Evolutionary conservation across 139 green algal species (phyloP).

Genomic region (Dunaliella primolecta): DNA sequence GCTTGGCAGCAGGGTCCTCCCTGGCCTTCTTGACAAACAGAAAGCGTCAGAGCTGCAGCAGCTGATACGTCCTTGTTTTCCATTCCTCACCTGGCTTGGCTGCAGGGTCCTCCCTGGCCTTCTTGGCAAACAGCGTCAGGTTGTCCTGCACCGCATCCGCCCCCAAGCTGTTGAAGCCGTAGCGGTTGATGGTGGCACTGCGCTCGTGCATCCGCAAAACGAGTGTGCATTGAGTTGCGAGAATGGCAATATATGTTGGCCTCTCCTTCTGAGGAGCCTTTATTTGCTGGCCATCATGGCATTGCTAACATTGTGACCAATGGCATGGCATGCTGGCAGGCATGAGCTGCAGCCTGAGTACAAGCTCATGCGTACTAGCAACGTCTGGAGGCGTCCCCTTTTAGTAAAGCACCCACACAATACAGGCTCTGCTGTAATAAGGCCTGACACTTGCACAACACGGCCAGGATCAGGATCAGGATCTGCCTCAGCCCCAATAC

Average conservation of each 20-base stretch:
- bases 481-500: no score
- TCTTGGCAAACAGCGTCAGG: constrained; percentile 51
- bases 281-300: neutral
- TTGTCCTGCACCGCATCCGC: constrained; percentile 69
- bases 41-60: no score
- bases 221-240: neutral
- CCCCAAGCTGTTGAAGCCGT: constrained; percentile 96
- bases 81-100: constrained; percentile 34
- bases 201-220: neutral
- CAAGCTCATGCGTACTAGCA: no score
- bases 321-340: no score
- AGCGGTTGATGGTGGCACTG: constrained; percentile 95
- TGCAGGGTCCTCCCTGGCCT: constrained; percentile 22
- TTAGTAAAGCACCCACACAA: no score
- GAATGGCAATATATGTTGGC: neutral
- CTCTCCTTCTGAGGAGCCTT: neutral
- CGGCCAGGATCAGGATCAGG: no score
- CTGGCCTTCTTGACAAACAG: constrained; percentile 26
- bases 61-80: no score
- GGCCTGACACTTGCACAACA: no score
- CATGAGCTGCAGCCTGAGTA: no score
- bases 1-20: constrained; percentile 36
- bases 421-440: no score
- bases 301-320: no score
- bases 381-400: no score